Conservation (phyloP, 768 basidiomycete genomes). For the Rhizopogon rudus region DNA sequence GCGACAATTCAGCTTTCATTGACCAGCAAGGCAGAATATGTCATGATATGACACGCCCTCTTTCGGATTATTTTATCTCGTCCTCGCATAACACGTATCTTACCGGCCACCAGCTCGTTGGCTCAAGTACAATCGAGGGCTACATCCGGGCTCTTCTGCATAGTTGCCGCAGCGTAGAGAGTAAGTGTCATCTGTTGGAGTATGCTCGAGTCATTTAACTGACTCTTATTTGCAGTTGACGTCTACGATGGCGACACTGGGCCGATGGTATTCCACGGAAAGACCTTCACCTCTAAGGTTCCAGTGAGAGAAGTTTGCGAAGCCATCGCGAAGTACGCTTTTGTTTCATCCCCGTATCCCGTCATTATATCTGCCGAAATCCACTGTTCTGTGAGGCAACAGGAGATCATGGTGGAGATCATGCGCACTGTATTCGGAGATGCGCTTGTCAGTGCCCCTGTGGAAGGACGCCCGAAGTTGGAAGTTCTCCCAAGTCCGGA, state of each 20-base stretch:
- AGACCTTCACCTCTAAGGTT: constrained; percentile 82
- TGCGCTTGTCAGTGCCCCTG: constrained; percentile 41
- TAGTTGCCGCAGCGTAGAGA: constrained; percentile 89
- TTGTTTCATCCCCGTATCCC: constrained; percentile 86
- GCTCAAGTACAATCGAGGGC: constrained; percentile 85
- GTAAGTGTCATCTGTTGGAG: constrained; percentile 41
- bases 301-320: constrained; percentile 74
- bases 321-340: constrained; percentile 86
- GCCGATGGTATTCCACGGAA: constrained; percentile 86
- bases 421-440: constrained; percentile 61
- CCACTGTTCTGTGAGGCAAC: constrained; percentile 76
- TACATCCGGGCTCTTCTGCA: constrained; percentile 90
- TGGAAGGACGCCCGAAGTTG: constrained; percentile 45
- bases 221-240: constrained; percentile 55
- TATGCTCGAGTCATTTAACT: neutral
- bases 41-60: constrained; percentile 87
- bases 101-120: constrained; percentile 81
- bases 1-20: constrained; percentile 62
- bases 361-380: constrained; percentile 92
- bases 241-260: constrained; percentile 85
- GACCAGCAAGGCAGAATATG: constrained; percentile 48
- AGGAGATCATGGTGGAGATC: constrained; percentile 73
- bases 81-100: constrained; percentile 93
- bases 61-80: constrained; percentile 85
- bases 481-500: constrained; percentile 78